These are phyloP conservation scores for Cenchrus americanus DNA, from an alignment of 176 grass and related monocot genomes.

Conservation along the genomic window DNA sequence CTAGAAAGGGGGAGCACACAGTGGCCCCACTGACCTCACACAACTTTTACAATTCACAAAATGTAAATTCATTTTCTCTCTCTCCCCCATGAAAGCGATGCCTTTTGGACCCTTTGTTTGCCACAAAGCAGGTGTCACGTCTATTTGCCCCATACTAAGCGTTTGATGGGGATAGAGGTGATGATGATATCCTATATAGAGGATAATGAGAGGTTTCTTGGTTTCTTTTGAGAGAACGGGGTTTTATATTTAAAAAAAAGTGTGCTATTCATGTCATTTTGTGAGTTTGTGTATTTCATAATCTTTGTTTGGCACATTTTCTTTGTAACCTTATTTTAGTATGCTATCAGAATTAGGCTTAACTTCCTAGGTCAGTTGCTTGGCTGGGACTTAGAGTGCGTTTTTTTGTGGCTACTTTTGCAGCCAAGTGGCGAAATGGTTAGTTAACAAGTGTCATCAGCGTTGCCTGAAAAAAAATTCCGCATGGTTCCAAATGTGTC, in stretches of 20 bases:
- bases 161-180: slow-evolving; percentile 39
- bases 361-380: slow-evolving; percentile 35
- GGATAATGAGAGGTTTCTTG: slow-evolving; percentile 25
- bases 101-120: slow-evolving; percentile 29
- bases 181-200: slow-evolving; percentile 27
- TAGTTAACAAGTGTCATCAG: neutral
- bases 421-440: slow-evolving; percentile 6
- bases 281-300: neutral
- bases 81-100: slow-evolving; percentile 23
- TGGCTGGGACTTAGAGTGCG: neutral
- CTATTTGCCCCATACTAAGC: slow-evolving; percentile 33
- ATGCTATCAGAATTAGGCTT: neutral
- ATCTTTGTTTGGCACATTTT: neutral
- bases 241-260: neutral
- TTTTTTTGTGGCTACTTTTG: slow-evolving; percentile 2
- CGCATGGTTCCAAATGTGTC: slow-evolving; percentile 11
- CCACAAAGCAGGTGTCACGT: slow-evolving; percentile 35
- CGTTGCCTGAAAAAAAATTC: neutral
- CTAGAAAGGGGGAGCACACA: slow-evolving; percentile 29
- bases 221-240: neutral
- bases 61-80: neutral
- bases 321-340: neutral
- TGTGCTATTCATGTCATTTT: slow-evolving; percentile 23
- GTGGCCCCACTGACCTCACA: slow-evolving; percentile 11
- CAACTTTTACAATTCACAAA: slow-evolving; percentile 28